Percentiles rank a stretch among this genome's conserved stretches.
Conservation (phyloP, 305 asterid species). For the Fraxinus greggii region DNA sequence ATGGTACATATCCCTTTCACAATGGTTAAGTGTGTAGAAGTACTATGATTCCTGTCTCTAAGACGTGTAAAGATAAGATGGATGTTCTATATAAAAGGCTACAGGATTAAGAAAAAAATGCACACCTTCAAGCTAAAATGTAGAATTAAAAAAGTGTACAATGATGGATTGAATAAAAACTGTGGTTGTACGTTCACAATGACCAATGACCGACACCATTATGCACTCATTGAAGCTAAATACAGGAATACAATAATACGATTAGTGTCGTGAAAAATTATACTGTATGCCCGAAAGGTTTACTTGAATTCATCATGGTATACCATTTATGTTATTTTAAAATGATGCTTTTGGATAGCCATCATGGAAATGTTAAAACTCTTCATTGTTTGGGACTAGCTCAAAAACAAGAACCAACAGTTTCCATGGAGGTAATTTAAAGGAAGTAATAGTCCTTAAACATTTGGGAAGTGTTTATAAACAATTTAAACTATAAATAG, state of each 20-base stretch:
- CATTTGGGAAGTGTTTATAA: not conserved
- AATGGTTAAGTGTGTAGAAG: not conserved
- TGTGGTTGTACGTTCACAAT: not conserved
- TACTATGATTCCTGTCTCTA: not conserved
- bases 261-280: not conserved
- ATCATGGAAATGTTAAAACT: not conserved
- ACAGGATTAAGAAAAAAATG: not conserved
- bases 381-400: not conserved
- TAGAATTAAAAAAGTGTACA: not conserved
- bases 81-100: not conserved
- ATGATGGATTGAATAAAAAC: not conserved
- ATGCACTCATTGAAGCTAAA: not conserved
- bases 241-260: not conserved
- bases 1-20: not conserved
- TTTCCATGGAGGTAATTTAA: not conserved
- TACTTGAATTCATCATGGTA: not conserved
- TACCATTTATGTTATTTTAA: not conserved
- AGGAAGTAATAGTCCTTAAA: not conserved
- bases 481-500: no score
- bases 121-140: not conserved
- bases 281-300: not conserved
- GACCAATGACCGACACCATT: not conserved
- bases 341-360: not conserved
- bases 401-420: not conserved
- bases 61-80: not conserved